Base-by-base conservation (phyloP, 148 eudicot genomes). In the Camellia granthamiana region DNA sequence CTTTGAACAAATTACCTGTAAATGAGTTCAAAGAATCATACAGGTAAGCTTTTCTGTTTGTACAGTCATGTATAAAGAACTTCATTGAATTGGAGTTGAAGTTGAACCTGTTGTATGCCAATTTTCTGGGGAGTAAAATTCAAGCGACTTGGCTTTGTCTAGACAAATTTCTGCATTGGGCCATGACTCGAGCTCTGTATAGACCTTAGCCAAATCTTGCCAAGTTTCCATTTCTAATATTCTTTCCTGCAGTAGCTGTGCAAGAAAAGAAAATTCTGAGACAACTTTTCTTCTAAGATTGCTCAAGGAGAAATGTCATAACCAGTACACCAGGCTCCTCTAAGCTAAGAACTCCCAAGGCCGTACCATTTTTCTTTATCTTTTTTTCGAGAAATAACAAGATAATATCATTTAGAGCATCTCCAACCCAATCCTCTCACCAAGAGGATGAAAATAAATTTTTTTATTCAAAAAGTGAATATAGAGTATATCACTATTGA, bases 91-190 rank as follows among this genome's bases (percentile, higher is more conserved):
- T 15, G 41, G 41, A 56, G 7, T 38, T 5, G 77, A 47, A 47
- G 67, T 47, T 69, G 9, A 56, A 95, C 99, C 99, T 84, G 92
- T 88, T 21, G 88, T 78, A 77, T 93, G 97, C 99, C 99, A 96
- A 80, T 82, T 76, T 60, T 85, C 84, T 21, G 97, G 93, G 75
- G 85, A 88, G 83, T 84, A 84, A 43, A 80, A 70, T 62, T 91
- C 80, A 4, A 87, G 71, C 6, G 86, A 81, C 83, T 86, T 91
- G 61, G 94, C 95, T 85, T 87, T 93, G 69, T 71, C 70, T n/a
- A 93, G 73, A 78, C 99, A 92, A 71, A 84, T 81, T 84, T 89
- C 90, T 43, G 97, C 92, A 88, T 96, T 95, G 21, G 58, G 77
- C 95, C 90, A 90, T 62, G 97, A 88, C 81, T 87, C 86, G 7